Evolutionary conservation across 441 rosid genomes (phyloP), one percentile per base, ranked within the genome.

Genomic region (Erodium texanum): DNA sequence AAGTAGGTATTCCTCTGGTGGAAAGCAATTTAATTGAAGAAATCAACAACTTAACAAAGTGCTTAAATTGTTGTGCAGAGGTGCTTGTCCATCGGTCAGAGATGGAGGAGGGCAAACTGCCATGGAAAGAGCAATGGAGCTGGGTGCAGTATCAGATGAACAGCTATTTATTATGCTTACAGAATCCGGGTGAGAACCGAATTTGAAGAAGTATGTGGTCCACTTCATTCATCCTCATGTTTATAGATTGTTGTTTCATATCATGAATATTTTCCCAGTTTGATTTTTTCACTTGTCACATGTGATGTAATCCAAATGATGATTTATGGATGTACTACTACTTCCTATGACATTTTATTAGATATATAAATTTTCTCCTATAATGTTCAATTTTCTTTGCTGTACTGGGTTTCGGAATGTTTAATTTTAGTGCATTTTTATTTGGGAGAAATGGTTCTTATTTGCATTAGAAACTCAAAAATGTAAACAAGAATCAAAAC

Each of bases 41-140:
- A 32, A 32, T 32, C 36, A 32, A 38, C 45, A 67, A 12, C 12
- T 18, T 23, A n/a, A 65, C 52, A 61, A 11, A 5, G 29, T 24
- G 12, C 61, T 36, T 6, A 36, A 36, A 36, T 36, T 36, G 41
- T 32, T 32, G 36, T 36, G 76, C 92, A 92, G 98, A 75, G 98
- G 97, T 19, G 93, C 92, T 36, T 78, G 85, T 11, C 82, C 93
- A 56, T 83, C 88, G 0, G 74, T 88, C 66, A 88, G 78, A 76
- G 97, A 93, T 64, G 84, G 80, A 9, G 87, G 86, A 62, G 98
- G 98, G 16, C 81, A 83, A 72, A 87, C 83, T 59, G 86, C 83
- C 32, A 76, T 90, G 66, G 98, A 92, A 68, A 86, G 97, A 73
- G 93, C 93, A 43, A 92, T 90, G 98, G 97, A 88, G 76, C 86